These are phyloP conservation scores for Wolfiporia cocos DNA, from an alignment of 1,284 basidiomycete genomes.

Conservation along the genomic window DNA sequence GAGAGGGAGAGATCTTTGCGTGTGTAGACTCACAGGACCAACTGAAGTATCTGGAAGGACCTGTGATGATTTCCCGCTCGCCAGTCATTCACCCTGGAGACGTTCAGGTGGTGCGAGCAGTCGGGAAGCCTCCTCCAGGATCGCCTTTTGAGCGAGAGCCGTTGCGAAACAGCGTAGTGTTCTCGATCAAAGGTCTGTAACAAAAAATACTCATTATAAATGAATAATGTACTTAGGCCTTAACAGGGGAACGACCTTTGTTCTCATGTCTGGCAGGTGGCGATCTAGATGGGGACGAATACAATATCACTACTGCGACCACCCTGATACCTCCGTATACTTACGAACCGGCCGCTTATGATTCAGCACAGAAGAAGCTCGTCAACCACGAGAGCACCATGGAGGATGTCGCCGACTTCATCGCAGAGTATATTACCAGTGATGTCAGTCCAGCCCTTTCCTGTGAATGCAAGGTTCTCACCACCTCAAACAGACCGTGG, in stretches of 20 bases:
- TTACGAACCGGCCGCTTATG: slow-evolving; percentile 28
- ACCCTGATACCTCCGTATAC: slow-evolving; percentile 32
- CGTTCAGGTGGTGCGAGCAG: slow-evolving; percentile 54
- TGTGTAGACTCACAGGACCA: slow-evolving; percentile 39
- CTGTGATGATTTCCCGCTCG: slow-evolving; percentile 52
- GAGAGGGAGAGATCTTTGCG: slow-evolving; percentile 50
- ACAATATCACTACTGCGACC: slow-evolving; percentile 20
- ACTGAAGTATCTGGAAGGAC: slow-evolving; percentile 46
- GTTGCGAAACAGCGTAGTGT: slow-evolving; percentile 51
- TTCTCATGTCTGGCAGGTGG: slow-evolving; percentile 61
- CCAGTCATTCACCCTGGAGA: slow-evolving; percentile 68
- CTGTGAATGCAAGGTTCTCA: too few species aligned
- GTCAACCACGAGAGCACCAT: slow-evolving; percentile 52
- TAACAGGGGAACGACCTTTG: slow-evolving; percentile 47
- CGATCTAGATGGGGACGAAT: slow-evolving; percentile 54
- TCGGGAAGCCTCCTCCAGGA: slow-evolving; percentile 47
- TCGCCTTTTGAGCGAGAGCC: slow-evolving; percentile 48
- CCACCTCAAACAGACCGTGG: too few species aligned
- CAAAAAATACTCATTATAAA: too few species aligned
- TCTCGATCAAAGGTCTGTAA: slow-evolving; percentile 46
- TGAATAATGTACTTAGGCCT: too few species aligned
- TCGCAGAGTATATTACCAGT: slow-evolving; percentile 74
- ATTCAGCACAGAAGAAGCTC: slow-evolving; percentile 28
- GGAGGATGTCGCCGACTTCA: slow-evolving; percentile 70
- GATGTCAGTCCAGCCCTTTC: too few species aligned